Percentiles rank a stretch among this genome's conserved stretches.
Conservation (phyloP, 371 early-diverging fungal species). For the Rhizopus arrhizus region DNA sequence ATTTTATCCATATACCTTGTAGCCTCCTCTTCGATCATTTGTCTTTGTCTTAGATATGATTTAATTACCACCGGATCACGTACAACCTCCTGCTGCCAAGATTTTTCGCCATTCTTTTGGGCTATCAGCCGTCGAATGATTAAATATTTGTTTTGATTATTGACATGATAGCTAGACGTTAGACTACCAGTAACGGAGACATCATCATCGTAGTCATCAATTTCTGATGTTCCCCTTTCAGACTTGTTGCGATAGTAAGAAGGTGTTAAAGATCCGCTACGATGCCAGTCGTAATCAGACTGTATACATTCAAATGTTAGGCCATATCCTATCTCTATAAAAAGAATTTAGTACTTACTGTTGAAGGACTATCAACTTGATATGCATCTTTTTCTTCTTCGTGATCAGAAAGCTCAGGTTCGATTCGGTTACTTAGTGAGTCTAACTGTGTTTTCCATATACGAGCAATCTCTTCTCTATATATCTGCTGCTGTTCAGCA, state of each 20-base stretch:
- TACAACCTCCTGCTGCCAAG: conserved; percentile 81
- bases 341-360: conserved; percentile 23
- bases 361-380: conserved; percentile 38
- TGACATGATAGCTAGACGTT: conserved; percentile 57
- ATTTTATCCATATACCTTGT: conserved; percentile 31
- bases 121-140: conserved; percentile 65
- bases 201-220: conserved; percentile 56
- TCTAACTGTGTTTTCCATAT: conserved; percentile 94
- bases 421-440: conserved; percentile 62
- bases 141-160: conserved; percentile 63
- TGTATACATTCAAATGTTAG: not conserved
- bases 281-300: conserved; percentile 43
- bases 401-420: conserved; percentile 57
- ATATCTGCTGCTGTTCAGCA: conserved; percentile 94
- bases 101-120: conserved; percentile 65
- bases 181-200: conserved; percentile 62
- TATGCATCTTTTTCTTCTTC: conserved; percentile 38
- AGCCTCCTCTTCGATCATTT: conserved; percentile 76
- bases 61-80: conserved; percentile 87
- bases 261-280: conserved; percentile 33
- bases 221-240: conserved; percentile 46
- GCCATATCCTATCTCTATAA: too few species aligned
- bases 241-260: conserved; percentile 36
- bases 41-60: conserved; percentile 83
- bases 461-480: conserved; percentile 88